Base-by-base conservation (phyloP, 2,329 filamentous ascomycete genomes). In the Neophaeococcomyces aloes region DNA sequence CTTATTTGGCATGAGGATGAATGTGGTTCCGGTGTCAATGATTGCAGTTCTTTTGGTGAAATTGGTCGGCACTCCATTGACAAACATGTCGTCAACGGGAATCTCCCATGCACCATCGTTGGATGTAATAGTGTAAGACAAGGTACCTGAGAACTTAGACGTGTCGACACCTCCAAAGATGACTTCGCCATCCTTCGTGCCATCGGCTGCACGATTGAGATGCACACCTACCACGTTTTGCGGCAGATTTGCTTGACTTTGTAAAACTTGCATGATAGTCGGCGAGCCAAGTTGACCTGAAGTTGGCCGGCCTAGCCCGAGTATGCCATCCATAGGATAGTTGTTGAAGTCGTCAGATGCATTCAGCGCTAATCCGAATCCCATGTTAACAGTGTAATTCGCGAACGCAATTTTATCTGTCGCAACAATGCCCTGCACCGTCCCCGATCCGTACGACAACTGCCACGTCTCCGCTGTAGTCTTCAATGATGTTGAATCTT, bases 271-370 rank as follows among this genome's bases (percentile, higher is more conserved):
- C 59, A 91, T 69, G 53, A 91, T 79, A 34, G 79, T 84, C 15
- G 82, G 75, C 4, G 74, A 57, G 3, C 57, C 58, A 46, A 67
- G 59, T 2, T 60, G 72, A 29, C 66, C 68, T 2, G 73, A 74
- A 8, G 70, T 66, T 48, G 72, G 73, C 54, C 80, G 78, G 13
- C 83, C 82, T 18, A 94, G 65, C 3, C 86, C 87, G 2, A 94
- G 66, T 38, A 94, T 93, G 18, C 87, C 87, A 59, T 94, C 87
- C 62, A 94, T 87, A 1, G 85, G 82, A 55, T 89, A 94, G 41
- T 75, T 73, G 21, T 68, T 64, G 60, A 94, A 94, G 50, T 91
- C 79, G 40, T 76, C 64, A 1, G 84, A 86, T 2, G 83, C 83
- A 18, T 72, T 72, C 27, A 73, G 75, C 17, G 83, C 85, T 47